These are phyloP conservation scores for Heteromeles arbutifolia DNA, from an alignment of 306 rosid genomes.

Conservation along the genomic window DNA sequence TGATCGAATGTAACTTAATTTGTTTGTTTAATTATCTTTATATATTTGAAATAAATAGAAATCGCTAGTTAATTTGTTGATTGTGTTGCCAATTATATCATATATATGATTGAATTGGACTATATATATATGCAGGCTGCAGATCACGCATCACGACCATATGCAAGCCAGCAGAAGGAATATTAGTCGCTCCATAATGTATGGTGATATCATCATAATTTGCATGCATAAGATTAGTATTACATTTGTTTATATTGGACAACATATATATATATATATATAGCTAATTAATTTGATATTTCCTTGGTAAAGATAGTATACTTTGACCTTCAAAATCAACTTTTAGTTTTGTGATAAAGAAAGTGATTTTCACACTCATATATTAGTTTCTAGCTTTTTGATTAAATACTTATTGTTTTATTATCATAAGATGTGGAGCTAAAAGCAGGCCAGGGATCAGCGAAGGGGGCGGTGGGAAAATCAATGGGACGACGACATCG, in stretches of 20 bases:
- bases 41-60: neutral
- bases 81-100: neutral
- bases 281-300: too few relatives aligned
- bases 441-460: neutral
- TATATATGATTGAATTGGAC: neutral
- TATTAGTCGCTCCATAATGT: neutral
- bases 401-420: too few relatives aligned
- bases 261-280: too few relatives aligned
- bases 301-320: too few relatives aligned
- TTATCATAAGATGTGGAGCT: neutral
- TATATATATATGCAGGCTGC: slow-evolving; percentile 2
- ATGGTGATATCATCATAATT: neutral
- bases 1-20: neutral
- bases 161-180: neutral
- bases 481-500: neutral
- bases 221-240: neutral
- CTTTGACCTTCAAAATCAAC: too few relatives aligned
- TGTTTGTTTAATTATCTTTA: neutral
- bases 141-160: neutral
- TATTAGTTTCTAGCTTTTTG: too few relatives aligned
- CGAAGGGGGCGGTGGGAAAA: neutral
- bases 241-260: neutral
- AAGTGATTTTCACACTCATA: too few relatives aligned
- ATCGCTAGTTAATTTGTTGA: neutral
- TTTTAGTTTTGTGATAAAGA: too few relatives aligned